These are phyloP conservation scores for Cucumis melo DNA, from an alignment of 306 rosid species.

Conservation along the genomic window DNA sequence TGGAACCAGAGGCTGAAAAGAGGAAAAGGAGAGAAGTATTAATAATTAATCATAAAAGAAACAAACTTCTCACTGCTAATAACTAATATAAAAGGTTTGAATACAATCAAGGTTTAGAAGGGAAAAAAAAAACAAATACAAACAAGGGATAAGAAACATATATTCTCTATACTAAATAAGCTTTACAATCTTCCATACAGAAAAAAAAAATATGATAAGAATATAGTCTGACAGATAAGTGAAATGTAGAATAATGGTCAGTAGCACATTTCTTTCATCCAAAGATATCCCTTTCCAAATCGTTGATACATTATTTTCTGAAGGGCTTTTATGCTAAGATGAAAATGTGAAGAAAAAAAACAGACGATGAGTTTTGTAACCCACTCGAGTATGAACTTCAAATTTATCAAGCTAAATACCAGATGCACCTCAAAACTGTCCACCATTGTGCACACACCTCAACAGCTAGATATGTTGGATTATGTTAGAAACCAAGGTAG, in stretches of 20 bases:
- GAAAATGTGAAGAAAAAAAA: not conserved
- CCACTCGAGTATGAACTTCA: not conserved
- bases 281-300: not conserved
- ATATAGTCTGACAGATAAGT: not conserved
- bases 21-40: not conserved
- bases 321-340: not conserved
- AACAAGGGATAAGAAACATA: not conserved
- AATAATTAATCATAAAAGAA: not conserved
- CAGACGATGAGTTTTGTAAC: not conserved
- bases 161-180: not conserved
- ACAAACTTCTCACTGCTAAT: not conserved
- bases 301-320: not conserved
- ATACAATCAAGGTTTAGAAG: not conserved
- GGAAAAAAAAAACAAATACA: not conserved
- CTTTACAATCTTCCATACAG: not conserved
- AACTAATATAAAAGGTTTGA: not conserved
- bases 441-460: not conserved
- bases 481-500: too few relatives aligned
- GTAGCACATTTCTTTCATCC: not conserved
- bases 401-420: not conserved
- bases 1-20: slow-evolving; percentile 74
- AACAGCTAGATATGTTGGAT: not conserved
- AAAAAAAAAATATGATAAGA: not conserved
- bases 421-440: not conserved
- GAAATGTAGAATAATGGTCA: not conserved